Percentiles rank a stretch among this genome's conserved stretches.
These are phyloP conservation scores for Withania somnifera DNA, from an alignment of 305 asterid species.

Conservation along the genomic window DNA sequence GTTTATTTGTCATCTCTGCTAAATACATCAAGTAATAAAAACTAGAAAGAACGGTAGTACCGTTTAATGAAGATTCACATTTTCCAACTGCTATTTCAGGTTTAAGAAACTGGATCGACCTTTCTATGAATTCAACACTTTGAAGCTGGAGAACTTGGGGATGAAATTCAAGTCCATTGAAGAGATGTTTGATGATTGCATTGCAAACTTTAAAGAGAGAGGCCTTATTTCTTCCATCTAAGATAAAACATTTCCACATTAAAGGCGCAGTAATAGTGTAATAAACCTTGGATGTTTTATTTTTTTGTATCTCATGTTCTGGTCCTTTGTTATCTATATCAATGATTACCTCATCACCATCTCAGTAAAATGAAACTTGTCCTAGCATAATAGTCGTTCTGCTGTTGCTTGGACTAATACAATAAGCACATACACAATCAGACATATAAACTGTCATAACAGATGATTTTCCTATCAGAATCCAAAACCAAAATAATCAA, in stretches of 20 bases:
- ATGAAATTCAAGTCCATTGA: constrained; percentile 54
- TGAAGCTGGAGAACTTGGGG: constrained; percentile 54
- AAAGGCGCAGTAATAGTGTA: background rate
- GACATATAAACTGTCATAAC: background rate
- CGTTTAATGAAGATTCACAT: background rate
- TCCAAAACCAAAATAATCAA: background rate
- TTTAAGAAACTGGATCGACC: constrained; percentile 49
- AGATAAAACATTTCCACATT: background rate
- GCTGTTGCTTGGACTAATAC: too few relatives aligned
- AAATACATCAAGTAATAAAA: background rate
- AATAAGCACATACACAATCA: too few relatives aligned
- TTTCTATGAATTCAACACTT: constrained; percentile 43
- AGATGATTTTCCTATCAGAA: background rate
- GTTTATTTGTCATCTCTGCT: background rate
- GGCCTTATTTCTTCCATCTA: constrained; percentile 38
- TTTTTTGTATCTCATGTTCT: background rate
- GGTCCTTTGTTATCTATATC: background rate
- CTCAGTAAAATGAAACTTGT: background rate
- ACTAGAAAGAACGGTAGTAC: background rate
- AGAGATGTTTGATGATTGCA: constrained; percentile 84
- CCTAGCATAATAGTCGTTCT: too few relatives aligned
- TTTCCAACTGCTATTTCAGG: constrained; percentile 23
- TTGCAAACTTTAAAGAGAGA: constrained; percentile 38
- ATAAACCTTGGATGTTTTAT: background rate
- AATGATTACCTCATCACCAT: background rate